These are phyloP conservation scores for Coffea humblotiana DNA, from an alignment of 305 asterid genomes.

Conservation along the genomic window DNA sequence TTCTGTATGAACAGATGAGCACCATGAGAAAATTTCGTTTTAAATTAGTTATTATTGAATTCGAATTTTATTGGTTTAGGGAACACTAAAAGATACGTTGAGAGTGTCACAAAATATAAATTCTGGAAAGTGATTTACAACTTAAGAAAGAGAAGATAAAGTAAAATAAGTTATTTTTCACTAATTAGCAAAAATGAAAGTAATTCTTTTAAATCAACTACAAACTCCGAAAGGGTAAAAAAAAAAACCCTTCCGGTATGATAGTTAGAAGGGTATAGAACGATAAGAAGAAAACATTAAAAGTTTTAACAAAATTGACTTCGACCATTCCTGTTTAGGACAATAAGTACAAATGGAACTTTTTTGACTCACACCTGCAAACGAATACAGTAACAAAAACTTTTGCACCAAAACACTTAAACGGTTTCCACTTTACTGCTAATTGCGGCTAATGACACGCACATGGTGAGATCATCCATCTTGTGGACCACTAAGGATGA, in stretches of 20 bases:
- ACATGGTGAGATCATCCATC: slow-evolving; percentile 26
- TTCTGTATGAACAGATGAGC: too few species aligned
- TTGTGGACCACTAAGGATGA: slow-evolving; percentile 15
- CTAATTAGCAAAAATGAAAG: not conserved
- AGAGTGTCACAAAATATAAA: not conserved
- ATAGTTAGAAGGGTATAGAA: too few species aligned
- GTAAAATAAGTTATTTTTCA: not conserved
- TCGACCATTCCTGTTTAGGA: not conserved
- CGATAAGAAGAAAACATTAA: not conserved
- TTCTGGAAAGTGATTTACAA: not conserved
- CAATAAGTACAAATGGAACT: not conserved
- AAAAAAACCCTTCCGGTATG: not conserved
- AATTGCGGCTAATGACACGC: slow-evolving; percentile 18
- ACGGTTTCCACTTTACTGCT: not conserved
- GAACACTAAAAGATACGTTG: too few species aligned
- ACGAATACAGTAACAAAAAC: not conserved
- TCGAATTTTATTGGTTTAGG: too few species aligned
- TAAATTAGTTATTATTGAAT: too few species aligned
- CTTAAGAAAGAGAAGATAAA: not conserved
- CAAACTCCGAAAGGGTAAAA: not conserved
- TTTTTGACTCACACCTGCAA: not conserved
- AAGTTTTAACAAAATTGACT: not conserved
- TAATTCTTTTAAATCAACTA: not conserved
- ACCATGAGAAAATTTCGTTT: too few species aligned
- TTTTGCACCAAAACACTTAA: not conserved